These are phyloP conservation scores for Tolypocladium capitatum DNA, from an alignment of 2,329 filamentous ascomycete species.

Conservation along the genomic window DNA sequence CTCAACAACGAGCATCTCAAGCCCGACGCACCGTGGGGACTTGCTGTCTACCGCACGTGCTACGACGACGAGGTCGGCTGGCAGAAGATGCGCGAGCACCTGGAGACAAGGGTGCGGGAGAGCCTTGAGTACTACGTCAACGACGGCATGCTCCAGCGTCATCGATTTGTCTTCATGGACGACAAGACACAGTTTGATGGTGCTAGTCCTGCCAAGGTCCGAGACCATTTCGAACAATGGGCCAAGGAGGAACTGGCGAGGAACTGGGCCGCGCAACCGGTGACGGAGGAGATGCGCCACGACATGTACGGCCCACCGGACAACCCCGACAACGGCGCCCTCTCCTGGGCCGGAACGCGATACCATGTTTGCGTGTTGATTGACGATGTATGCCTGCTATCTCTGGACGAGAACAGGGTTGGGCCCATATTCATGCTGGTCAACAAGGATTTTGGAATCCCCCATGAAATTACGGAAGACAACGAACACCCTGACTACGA, in stretches of 20 bases:
- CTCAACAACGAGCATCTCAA: neutral
- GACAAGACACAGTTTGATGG: neutral
- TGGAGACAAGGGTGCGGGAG: neutral
- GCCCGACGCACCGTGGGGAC: neutral
- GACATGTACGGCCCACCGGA: neutral
- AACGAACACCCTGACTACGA: neutral
- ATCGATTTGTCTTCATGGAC: neutral
- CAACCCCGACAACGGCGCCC: neutral
- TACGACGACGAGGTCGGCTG: neutral
- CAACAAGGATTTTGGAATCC: neutral
- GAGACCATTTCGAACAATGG: neutral
- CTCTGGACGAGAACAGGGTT: neutral
- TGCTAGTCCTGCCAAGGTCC: neutral
- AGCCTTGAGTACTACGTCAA: neutral
- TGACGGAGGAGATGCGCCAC: neutral
- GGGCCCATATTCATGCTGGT: neutral
- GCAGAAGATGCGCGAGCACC: neutral
- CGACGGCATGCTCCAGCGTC: neutral
- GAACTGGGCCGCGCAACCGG: neutral
- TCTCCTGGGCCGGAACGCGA: neutral
- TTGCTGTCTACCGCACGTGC: neutral
- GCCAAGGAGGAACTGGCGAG: neutral
- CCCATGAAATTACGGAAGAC: neutral
- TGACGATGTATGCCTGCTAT: neutral
- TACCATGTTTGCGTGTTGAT: neutral